phyloP scores from a whole-genome alignment of 257 asterid genomes.

The Jacaranda mimosifolia region DNA sequence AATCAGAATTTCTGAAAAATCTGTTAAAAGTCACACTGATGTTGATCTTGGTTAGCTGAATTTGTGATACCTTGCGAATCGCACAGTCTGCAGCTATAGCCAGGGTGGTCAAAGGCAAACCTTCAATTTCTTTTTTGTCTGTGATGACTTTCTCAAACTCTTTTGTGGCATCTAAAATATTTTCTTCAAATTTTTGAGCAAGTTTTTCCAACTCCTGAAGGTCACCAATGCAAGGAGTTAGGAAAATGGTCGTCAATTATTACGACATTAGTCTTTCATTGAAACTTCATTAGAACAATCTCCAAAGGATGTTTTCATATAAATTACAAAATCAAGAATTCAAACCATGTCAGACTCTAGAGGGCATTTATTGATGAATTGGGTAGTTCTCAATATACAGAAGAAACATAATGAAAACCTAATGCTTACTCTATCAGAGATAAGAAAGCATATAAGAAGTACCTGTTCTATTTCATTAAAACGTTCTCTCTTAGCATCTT shows the following conservation, averaged over 20 bases:
- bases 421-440: not conserved
- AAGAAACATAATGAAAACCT: not conserved
- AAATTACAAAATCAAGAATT: not conserved
- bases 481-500: constrained; percentile 60
- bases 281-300: not conserved
- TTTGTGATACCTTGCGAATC: constrained; percentile 56
- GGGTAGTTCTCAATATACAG: not conserved
- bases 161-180: constrained; percentile 78
- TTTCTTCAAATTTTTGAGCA: constrained; percentile 70
- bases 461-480: constrained; percentile 87
- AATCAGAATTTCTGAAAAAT: not conserved
- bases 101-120: constrained; percentile 72
- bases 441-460: not conserved
- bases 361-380: not conserved
- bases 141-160: constrained; percentile 66
- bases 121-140: constrained; percentile 67
- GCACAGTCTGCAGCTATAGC: constrained; percentile 77
- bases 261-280: not conserved
- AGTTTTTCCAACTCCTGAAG: constrained; percentile 75
- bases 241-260: too few relatives aligned
- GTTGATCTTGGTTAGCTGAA: not conserved
- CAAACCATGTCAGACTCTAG: not conserved
- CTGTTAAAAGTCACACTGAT: not conserved
- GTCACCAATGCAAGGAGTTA: constrained; percentile 27
- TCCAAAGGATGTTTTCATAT: not conserved